These are phyloP conservation scores for Planoprotostelium fungivorum DNA, from an alignment of 78 protist species.

Conservation along the genomic window DNA sequence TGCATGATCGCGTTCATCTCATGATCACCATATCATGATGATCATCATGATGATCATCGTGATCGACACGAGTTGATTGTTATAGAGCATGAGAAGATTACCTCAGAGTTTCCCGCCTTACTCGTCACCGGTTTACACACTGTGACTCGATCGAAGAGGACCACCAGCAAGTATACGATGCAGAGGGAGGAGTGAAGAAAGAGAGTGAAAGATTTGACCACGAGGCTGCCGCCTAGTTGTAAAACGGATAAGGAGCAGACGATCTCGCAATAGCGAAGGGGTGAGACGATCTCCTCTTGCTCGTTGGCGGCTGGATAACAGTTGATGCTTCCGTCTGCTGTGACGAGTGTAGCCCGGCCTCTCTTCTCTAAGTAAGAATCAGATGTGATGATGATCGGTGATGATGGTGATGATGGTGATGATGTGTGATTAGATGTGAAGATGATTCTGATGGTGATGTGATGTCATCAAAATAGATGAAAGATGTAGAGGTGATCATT, in stretches of 20 bases:
- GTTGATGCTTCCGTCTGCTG: constrained; percentile 36
- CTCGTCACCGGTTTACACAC: constrained; percentile 21
- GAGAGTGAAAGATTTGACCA: constrained; percentile 33
- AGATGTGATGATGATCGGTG: no score
- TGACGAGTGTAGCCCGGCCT: constrained; percentile 10
- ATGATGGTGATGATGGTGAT: no score
- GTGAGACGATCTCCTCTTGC: constrained; percentile 14
- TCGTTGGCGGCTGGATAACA: constrained; percentile 10
- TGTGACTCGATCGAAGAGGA: not conserved
- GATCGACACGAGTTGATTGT: no score
- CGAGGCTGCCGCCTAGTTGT: constrained; percentile 16
- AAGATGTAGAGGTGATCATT: not conserved
- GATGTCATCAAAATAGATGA: not conserved
- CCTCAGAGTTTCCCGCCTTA: constrained; percentile 13
- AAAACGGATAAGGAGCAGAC: not conserved
- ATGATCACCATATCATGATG: no score
- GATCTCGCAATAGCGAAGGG: constrained; percentile 30
- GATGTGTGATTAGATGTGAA: no score
- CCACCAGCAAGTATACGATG: not conserved
- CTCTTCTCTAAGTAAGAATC: no score
- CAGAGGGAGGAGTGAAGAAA: not conserved
- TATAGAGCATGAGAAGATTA: no score
- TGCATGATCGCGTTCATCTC: not conserved
- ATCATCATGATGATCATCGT: no score
- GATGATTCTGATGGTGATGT: no score